Base-by-base conservation (phyloP, 148 eudicot species). In the Spergularia bocconei region DNA sequence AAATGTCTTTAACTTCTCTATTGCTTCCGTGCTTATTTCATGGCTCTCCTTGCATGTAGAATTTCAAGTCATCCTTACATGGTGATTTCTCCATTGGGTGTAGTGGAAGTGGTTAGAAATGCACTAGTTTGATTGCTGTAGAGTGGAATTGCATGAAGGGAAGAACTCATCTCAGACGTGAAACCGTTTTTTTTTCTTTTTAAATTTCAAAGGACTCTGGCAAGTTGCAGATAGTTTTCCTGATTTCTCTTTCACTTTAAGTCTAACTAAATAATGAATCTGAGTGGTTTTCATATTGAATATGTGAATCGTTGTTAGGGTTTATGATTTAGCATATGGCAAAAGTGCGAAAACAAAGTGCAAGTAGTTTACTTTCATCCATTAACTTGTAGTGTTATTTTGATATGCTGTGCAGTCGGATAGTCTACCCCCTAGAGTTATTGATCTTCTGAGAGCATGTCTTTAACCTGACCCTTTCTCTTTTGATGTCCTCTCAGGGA, bases 401-500 rank as follows among this genome's bases (percentile, higher is more conserved):
- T 52, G 36, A 53, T 56, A 9, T 53, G 14, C 17, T 65, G 12
- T 50, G 38, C 38, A 36, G 63, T 44, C 51, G 12, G 20, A 21
- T n/a, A 36, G 63, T 44, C 51, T 19, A 10, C 57, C 53, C 36
- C 29, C n/a, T 29, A 7, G 41, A 17, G 12, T 33, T 54, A 15
- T 44, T 6, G 19, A 7, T 67, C 17, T 11, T 21, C 69, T 76
- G 14, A 23, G 59, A 47, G 20, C 48, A 15, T 62, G 51, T 53
- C 21, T 59, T 21, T 74, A 76, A 51, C 8, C 33, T 63, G 38
- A 29, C 4, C 60, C 13, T 64, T 69, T 80, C 70, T 71, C 21
- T 58, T 78, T 72, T 36, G 44, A 68, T 64, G 63, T 81, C 14
- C 77, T 81, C 83, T 73, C 89, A 93, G 98, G 97, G 97, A 75